These are phyloP conservation scores for Teunomyces funiuensis DNA, from an alignment of 805 yeast species.

Conservation along the genomic window DNA sequence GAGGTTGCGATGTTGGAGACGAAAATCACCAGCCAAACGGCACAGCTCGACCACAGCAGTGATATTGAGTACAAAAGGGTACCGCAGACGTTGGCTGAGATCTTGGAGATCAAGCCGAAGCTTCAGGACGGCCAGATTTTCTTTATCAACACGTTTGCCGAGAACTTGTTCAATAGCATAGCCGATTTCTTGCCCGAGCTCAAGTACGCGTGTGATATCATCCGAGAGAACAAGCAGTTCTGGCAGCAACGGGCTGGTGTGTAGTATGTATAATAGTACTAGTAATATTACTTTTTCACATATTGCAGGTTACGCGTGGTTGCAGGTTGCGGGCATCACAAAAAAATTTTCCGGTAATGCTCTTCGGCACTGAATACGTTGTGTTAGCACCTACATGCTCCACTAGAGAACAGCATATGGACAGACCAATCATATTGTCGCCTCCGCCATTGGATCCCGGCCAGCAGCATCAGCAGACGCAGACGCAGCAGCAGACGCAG, in stretches of 20 bases:
- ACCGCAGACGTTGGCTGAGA: conserved; percentile 41
- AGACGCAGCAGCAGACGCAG: too few species aligned
- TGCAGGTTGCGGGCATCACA: conserved; percentile 1
- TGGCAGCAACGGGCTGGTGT: conserved; percentile 44
- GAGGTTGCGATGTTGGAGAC: conserved; percentile 60
- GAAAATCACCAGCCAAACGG: conserved; percentile 14
- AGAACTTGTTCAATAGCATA: conserved; percentile 67
- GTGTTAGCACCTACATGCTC: conserved; percentile 1
- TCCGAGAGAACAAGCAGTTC: conserved; percentile 51
- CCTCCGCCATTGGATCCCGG: conserved; percentile 40
- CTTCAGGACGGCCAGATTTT: conserved; percentile 76
- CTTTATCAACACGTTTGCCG: conserved; percentile 81
- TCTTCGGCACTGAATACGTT: conserved; percentile 4
- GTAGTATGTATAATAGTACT: not conserved
- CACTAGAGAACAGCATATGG: conserved; percentile 1
- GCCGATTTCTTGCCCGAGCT: conserved; percentile 61
- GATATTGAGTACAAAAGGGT: conserved; percentile 31
- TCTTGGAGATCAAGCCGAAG: conserved; percentile 46
- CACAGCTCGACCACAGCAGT: conserved; percentile 6
- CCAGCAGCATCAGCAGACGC: not conserved
- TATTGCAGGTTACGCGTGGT: conserved; percentile 2
- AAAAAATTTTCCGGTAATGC: conserved; percentile 1
- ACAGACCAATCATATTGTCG: conserved; percentile 40
- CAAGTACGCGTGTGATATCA: conserved; percentile 53
- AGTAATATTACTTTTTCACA: not conserved